Base-by-base conservation (phyloP, 2,329 filamentous ascomycete genomes). In the Penicillium sp. region DNA sequence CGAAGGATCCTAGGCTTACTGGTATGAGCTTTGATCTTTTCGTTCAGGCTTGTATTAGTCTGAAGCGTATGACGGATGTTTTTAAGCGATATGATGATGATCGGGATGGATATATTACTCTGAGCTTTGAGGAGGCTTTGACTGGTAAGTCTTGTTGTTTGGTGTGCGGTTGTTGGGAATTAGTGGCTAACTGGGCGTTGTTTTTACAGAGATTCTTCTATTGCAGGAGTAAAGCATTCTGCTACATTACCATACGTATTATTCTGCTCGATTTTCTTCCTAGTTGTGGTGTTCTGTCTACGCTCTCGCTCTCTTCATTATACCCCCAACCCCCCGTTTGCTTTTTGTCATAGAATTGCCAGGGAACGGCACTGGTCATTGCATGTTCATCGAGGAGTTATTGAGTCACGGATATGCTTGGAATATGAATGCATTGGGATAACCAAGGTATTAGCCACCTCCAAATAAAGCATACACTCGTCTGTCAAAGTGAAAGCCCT, bases 71-170 rank as follows among this genome's bases (percentile, higher is more conserved):
- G 93, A 99, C 94, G 59, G 94, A 99, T 75, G 92, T 96, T 29
- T 99, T 99, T 75, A 99, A 99, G 82, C 93, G 92, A 77, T 99
- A 97, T 74, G 94, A 99, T 67, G 90, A 96, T 69, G 94, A 99
- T 75, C 85, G 94, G 41, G 94, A 97, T 76, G 94, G 94, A 2
- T 97, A 92, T 73, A 90, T 92, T 66, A 92, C 88, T 4, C 76
- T 92, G 53, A 90, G 87, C 72, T 92, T 92, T 68, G 89, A 92
- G 77, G 88, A 92, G 68, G 92, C 92, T 72, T 77, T 92, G 70
- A 87, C 86, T 38, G 88, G 78, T 80, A 66, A 66, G 76, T 69
- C 49, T 13, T 40, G 9, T 15, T 47, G 23, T 29, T 46, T 13
- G 10, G 10, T 27, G 11, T 29, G 39, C 9, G 23, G 9, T 46